Base-by-base conservation (phyloP, 192 early-diverging fungal genomes). In the Coemansia furcata region DNA sequence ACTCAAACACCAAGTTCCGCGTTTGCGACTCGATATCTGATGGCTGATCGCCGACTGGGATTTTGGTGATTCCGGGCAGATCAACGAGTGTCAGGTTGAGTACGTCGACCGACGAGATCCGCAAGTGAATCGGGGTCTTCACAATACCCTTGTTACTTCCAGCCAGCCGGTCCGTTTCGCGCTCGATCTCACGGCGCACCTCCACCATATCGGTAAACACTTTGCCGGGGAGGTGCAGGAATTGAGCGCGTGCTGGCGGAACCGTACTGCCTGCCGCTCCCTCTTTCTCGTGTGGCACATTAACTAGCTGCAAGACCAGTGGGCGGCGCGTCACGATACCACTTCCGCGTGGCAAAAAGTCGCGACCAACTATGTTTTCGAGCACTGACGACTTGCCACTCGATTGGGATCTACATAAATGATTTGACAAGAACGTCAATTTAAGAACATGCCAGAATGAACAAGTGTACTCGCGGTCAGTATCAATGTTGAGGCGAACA, bases 321-420 rank as follows among this genome's bases (percentile, higher is more conserved):
- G 92, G 92, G 9, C 92, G 86, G 17, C 92, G 88, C 36, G 92
- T 94, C 68, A 94, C 91, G 63, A 94, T 89, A 26, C 92, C 92
- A 72, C 85, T 91, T 29, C 92, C 98, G 62, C 97, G 87, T 23
- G 98, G 98, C 59, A 99, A 74, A 76, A 99, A 98, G 85, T 99
- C 98, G 33, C 92, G 85, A n/a, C 97, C 95, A 17, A 98, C 97
- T 69, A 99, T 89, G 75, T 94, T 97, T 71, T 99, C 98, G 30
- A 99, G 83, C 15, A 99, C 98, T n/a, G 94, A 96, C 58, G 91
- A 93, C 76, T 99, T 99, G 62, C 98, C 98, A 62, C 88, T 89
- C 21, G 90, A 91, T 73, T 94, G 93, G 10, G 93, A 94, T 36
- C 84, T 85, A 77, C 29, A 60, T 12, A 9, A 46, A 68, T 30